A percentile compares a stretch with the other conserved stretches of the same genome.
Evolutionary conservation across 176 grass and related monocot genomes (phyloP).

Genomic region (Aegilops umbellulata): DNA sequence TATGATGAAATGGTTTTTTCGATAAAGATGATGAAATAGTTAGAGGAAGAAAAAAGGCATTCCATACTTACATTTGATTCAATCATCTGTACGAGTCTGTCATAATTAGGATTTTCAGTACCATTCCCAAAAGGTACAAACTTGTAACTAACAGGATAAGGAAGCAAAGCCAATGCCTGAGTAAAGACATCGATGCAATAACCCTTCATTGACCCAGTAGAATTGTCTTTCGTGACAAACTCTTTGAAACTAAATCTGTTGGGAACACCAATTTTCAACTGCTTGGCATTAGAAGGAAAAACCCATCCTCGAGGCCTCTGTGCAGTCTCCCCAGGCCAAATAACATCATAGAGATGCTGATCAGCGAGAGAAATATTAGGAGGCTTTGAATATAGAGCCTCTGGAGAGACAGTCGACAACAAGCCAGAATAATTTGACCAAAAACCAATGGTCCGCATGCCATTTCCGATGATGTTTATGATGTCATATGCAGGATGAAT

Average conservation of each 20-base stretch:
- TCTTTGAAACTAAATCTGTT: conserved; percentile 67
- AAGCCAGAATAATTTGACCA: conserved; percentile 91
- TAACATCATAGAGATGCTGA: conserved; percentile 69
- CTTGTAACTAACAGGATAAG: conserved; percentile 82
- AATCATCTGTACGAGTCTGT: conserved; percentile 57
- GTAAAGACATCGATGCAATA: conserved; percentile 93
- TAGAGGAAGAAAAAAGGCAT: neutral
- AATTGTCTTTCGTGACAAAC: conserved; percentile 56
- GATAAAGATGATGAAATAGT: conserved; percentile 8
- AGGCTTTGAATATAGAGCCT: conserved; percentile 67
- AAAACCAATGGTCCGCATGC: conserved; percentile 67
- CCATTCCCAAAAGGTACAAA: conserved; percentile 74
- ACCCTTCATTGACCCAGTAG: conserved; percentile 60
- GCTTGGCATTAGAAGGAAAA: conserved; percentile 73
- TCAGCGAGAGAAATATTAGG: conserved; percentile 61
- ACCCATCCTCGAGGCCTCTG: conserved; percentile 86
- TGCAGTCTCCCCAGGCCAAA: conserved; percentile 82
- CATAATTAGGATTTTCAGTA: conserved; percentile 65
- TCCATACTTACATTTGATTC: conserved; percentile 65
- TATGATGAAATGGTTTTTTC: neutral
- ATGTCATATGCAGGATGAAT: conserved; percentile 86
- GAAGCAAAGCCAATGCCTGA: conserved; percentile 80
- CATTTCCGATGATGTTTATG: conserved; percentile 79
- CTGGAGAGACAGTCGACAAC: conserved; percentile 58
- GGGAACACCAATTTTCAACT: conserved; percentile 81